phyloP scores from a whole-genome alignment of 2,329 filamentous ascomycete genomes.

The Amauroascus niger region DNA sequence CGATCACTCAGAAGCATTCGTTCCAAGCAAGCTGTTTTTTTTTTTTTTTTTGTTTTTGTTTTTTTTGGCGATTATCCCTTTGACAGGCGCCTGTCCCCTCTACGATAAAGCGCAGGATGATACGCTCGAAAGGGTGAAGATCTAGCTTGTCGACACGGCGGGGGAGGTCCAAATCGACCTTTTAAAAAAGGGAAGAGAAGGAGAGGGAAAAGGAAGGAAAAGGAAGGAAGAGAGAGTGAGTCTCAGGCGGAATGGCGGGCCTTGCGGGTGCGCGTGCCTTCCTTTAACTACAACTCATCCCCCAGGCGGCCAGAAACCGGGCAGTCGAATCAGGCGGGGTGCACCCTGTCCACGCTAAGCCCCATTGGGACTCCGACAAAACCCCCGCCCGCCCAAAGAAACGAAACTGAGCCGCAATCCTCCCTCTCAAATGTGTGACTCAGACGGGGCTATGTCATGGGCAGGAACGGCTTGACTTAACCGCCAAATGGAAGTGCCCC shows the following conservation, averaged over 20 bases:
- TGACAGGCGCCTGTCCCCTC: background rate
- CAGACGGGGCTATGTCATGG: constrained; percentile 4
- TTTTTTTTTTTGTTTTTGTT: too few relatives aligned
- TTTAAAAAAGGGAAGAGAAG: background rate
- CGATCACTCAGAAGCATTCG: background rate
- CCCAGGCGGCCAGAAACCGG: background rate
- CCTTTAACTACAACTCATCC: too few relatives aligned
- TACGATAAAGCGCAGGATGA: background rate
- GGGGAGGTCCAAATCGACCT: background rate
- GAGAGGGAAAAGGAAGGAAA: background rate
- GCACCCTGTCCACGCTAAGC: constrained; percentile 13
- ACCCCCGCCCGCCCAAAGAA: background rate
- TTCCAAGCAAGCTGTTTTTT: constrained; percentile 4
- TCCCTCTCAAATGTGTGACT: background rate
- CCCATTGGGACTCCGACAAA: constrained; percentile 15
- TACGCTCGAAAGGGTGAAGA: background rate
- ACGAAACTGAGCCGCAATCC: background rate
- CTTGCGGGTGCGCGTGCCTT: too few relatives aligned
- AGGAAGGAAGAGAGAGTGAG: background rate
- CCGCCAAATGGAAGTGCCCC: too few relatives aligned
- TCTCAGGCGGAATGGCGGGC: background rate
- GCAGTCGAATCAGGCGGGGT: constrained; percentile 13
- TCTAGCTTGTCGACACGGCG: background rate
- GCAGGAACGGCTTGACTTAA: too few relatives aligned
- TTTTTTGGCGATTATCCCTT: background rate